Evolutionary conservation across 352 stramenopile species (phyloP).

Genomic region (Globisporangium nodosum): DNA sequence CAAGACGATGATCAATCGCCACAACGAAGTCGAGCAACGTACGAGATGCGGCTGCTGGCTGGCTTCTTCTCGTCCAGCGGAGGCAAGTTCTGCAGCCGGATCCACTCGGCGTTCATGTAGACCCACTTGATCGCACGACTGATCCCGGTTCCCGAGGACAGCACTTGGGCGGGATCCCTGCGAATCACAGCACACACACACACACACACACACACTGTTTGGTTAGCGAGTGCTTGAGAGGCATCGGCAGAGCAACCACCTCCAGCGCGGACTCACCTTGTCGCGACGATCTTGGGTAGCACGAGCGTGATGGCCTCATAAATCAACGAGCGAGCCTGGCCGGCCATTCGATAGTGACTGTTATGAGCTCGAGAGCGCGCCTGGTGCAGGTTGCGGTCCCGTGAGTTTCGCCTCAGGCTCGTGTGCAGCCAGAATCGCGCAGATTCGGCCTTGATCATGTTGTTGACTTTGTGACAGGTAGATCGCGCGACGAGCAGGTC

Average conservation of each 20-base stretch:
- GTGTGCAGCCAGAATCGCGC: conserved; percentile 80
- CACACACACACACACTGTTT: not conserved
- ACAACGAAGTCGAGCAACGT: conserved; percentile 5
- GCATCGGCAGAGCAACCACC: not conserved
- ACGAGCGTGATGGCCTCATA: conserved; percentile 75
- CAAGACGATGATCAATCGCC: not conserved
- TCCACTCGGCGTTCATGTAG: conserved; percentile 84
- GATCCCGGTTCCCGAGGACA: conserved; percentile 57
- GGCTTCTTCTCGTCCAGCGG: conserved; percentile 27
- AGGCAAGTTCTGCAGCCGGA: conserved; percentile 58
- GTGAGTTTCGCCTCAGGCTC: conserved; percentile 65
- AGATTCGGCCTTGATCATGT: conserved; percentile 77
- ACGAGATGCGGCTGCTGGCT: conserved; percentile 28
- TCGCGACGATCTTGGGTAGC: conserved; percentile 66
- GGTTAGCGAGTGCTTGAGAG: not conserved
- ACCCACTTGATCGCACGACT: conserved; percentile 85
- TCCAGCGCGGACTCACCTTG: conserved; percentile 17
- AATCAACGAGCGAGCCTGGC: conserved; percentile 61
- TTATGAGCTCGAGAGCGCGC: conserved; percentile 45
- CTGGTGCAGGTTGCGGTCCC: conserved; percentile 37
- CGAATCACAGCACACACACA: conserved; percentile 18
- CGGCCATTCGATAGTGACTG: conserved; percentile 38
- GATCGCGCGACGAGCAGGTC: conserved; percentile 67
- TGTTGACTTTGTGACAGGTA: conserved; percentile 80
- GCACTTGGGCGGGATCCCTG: conserved; percentile 63